Evolutionary conservation across 2,329 filamentous ascomycete genomes (phyloP), one percentile per base, ranked within the genome.

Genomic region (Alternaria sp.): DNA sequence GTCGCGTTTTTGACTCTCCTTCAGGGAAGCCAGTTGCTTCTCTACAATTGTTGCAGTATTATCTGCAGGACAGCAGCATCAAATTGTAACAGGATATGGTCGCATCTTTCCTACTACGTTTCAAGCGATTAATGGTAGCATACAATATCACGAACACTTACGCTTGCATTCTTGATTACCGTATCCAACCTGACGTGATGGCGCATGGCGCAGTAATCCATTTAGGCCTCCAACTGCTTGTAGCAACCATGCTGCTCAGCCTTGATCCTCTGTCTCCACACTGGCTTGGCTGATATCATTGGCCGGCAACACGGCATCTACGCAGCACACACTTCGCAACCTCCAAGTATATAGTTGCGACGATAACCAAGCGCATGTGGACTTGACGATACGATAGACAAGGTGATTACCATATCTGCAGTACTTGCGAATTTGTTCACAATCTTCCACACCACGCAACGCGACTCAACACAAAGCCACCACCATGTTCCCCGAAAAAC

Each of bases 281-380:
- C 30, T 40, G 26, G 53, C 59, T 67, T 67, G 61, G 63, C 64
- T 64, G 63, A 67, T 59, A 21, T 68, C 56, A 63, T 62, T 56
- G 45, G 54, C 26, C 57, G 57, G 64, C 45, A 59, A 58, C 25
- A 61, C 59, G 59, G 61, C 59, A 68, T 21, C 59, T 25, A n/a
- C 28, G 23, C 32, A 15, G 28, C 9, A 3, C 19, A 25, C 19
- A 25, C 28, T n/a, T 52, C 19, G 25, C 15, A 3, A 32, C 17
- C 26, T 13, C 8, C 30, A 23, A 52, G 8, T 40, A 52, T 40
- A 40, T 40, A 40, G 8, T 17, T 40, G 36, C n/a, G 11, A 17
- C n/a, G 36, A 17, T 17, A 11, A 40, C 36, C 36, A 40, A 40
- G 36, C 36, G 15, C 36, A 40, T 40, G 36, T 40, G 36, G 36